A percentile compares a stretch with the other conserved stretches of the same genome.
phyloP scores from a whole-genome alignment of 2,329 filamentous ascomycete species.

The Furcasterigmium sp. region DNA sequence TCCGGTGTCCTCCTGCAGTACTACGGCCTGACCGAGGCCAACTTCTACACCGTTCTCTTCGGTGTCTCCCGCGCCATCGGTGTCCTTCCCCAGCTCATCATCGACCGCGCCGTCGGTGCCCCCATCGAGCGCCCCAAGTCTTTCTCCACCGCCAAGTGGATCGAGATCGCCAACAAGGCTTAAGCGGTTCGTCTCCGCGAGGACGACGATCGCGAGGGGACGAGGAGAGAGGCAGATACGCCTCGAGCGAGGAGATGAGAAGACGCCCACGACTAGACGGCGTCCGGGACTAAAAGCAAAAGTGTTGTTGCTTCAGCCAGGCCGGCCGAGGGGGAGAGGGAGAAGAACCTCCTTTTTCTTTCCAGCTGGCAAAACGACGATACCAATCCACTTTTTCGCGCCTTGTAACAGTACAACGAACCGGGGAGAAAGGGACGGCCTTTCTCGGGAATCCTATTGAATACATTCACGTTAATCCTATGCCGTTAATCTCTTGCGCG shows the following conservation, averaged over 20 bases:
- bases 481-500: too few species aligned
- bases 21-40: slow-evolving; percentile 98
- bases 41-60: slow-evolving; percentile 99
- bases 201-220: background rate
- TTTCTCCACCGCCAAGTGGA: slow-evolving; percentile 95
- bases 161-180: slow-evolving; percentile 88
- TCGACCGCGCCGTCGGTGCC: slow-evolving; percentile 93
- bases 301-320: slow-evolving; percentile 13
- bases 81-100: slow-evolving; percentile 98
- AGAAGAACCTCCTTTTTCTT: background rate
- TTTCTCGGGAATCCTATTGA: slow-evolving; percentile 12
- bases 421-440: slow-evolving; percentile 7
- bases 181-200: slow-evolving; percentile 43
- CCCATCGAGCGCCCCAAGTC: slow-evolving; percentile 99
- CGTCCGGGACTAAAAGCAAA: background rate
- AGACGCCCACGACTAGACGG: too few species aligned
- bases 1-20: slow-evolving; percentile 98
- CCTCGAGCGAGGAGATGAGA: too few species aligned
- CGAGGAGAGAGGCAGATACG: too few species aligned
- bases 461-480: background rate
- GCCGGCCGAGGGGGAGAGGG: slow-evolving; percentile 8
- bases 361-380: slow-evolving; percentile 6
- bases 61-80: slow-evolving; percentile 97
- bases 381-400: slow-evolving; percentile 13
- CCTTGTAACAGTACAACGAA: slow-evolving; percentile 14